These are phyloP conservation scores for Botryococcus braunii DNA, from an alignment of 163 green algal genomes.

Conservation along the genomic window DNA sequence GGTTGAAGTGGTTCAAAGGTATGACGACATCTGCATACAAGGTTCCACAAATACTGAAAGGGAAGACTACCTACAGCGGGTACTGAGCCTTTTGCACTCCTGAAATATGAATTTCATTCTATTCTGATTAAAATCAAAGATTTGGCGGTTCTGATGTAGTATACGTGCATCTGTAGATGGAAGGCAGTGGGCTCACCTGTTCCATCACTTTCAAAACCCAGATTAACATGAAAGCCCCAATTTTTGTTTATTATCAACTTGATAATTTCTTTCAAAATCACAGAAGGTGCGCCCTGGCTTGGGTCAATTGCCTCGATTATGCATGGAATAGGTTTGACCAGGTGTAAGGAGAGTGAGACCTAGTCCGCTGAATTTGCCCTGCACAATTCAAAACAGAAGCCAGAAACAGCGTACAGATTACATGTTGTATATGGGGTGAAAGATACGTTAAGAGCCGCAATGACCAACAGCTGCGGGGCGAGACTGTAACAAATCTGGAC, in stretches of 20 bases:
- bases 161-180: conserved; percentile 4
- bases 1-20: conserved; percentile 37
- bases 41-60: conserved; percentile 15
- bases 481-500: conserved; percentile 2
- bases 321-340: too few species aligned
- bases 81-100: background rate
- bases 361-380: too few species aligned
- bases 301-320: too few species aligned
- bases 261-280: conserved; percentile 92
- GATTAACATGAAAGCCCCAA: conserved; percentile 63
- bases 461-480: conserved; percentile 59
- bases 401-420: too few species aligned
- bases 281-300: conserved; percentile 34
- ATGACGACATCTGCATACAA: conserved; percentile 43
- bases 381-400: too few species aligned
- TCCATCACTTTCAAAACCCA: conserved; percentile 37
- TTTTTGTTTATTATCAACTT: conserved; percentile 92
- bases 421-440: conserved; percentile 5
- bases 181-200: conserved; percentile 31
- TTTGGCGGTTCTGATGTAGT: background rate
- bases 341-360: too few species aligned
- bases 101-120: background rate
- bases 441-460: conserved; percentile 72
- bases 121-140: background rate
- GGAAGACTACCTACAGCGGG: conserved; percentile 25